phyloP scores from a whole-genome alignment of 2,329 filamentous ascomycete species.

The Epichloe typhina region DNA sequence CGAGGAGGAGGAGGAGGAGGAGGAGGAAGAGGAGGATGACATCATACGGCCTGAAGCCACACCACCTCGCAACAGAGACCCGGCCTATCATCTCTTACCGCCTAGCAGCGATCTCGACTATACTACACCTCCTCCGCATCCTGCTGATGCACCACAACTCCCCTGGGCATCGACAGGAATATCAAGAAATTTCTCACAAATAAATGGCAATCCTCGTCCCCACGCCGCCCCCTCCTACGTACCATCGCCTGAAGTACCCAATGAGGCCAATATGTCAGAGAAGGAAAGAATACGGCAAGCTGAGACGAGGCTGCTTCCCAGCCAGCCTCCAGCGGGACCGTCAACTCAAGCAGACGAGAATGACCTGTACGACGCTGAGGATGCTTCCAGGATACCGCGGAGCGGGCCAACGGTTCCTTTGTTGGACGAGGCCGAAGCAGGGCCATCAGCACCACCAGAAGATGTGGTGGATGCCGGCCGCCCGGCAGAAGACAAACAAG shows the following conservation, averaged over 20 bases:
- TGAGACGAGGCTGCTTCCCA: conserved; percentile 69
- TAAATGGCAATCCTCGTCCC: conserved; percentile 10
- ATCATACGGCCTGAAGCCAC: conserved; percentile 11
- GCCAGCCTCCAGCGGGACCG: conserved; percentile 42
- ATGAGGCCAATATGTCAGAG: conserved; percentile 56
- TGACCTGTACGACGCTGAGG: conserved; percentile 36
- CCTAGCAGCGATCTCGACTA: conserved; percentile 23
- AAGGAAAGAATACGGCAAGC: conserved; percentile 70
- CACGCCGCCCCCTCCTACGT: conserved; percentile 33
- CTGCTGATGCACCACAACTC: conserved; percentile 7
- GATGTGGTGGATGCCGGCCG: conserved; percentile 25
- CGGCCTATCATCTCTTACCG: conserved; percentile 1
- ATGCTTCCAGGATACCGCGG: conserved; percentile 17
- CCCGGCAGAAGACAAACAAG: conserved; percentile 59
- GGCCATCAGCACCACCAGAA: conserved; percentile 32
- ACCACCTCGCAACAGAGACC: conserved; percentile 1
- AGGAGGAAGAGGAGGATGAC: too few relatives aligned
- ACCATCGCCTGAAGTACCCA: conserved; percentile 45
- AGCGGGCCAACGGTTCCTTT: conserved; percentile 7
- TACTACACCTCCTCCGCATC: conserved; percentile 6
- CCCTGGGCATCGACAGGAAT: not conserved
- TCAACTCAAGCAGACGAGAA: conserved; percentile 33
- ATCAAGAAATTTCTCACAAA: conserved; percentile 4
- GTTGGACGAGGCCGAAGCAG: conserved; percentile 9
- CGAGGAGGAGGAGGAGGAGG: conserved; percentile 15